Base-by-base conservation (phyloP, 2,329 filamentous ascomycete species). In the Ophiosphaerella narmari region DNA sequence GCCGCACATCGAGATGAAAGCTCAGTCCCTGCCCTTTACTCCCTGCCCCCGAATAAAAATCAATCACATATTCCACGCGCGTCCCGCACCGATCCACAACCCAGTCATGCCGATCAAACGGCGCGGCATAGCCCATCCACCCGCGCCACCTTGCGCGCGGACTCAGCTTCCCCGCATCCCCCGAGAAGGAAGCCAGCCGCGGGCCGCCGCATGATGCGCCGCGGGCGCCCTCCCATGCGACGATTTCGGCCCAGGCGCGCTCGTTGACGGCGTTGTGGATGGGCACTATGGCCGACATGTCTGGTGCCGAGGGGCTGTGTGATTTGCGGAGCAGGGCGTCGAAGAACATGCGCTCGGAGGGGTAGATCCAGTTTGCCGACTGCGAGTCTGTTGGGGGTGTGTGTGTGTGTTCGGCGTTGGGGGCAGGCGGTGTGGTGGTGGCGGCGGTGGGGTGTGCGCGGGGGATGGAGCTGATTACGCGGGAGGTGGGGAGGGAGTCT, bases 261-360 rank as follows among this genome's bases (percentile, higher is more conserved):
- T 99, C 94, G 75, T 99, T 99, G 55, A 99, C 94, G 38, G 94
- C 94, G 72, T 99, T 99, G 77, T 99, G 94, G 65, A 97, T 97
- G 2, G 91, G 94, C 46, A 97, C 92, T 31, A 97, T 92, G 31
- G 89, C 89, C 66, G 84, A 87, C 87, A 97, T 97, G 74, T 96
- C 91, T 5, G 81, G 78, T 0, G 83, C 84, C 12, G 80, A 78
- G 26, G 83, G 86, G 53, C 86, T 84, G 77, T 91, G 87, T 37
- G 87, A 88, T 75, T 99, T 99, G 70, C 93, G 87, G 78, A 88
- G 86, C 86, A 99, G 93, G 38, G 94, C 94, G 40, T 96, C 90
- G 77, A 97, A 97, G 80, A 99, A 99, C 86, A 97, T 96, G 68
- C 90, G 88, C 73, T 97, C 93, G 0, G 89, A 94, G 0, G 94